Evolutionary conservation across 2,329 filamentous ascomycete species (phyloP), one percentile per base, ranked within the genome.

Genomic region (Hypoxylon sp.): DNA sequence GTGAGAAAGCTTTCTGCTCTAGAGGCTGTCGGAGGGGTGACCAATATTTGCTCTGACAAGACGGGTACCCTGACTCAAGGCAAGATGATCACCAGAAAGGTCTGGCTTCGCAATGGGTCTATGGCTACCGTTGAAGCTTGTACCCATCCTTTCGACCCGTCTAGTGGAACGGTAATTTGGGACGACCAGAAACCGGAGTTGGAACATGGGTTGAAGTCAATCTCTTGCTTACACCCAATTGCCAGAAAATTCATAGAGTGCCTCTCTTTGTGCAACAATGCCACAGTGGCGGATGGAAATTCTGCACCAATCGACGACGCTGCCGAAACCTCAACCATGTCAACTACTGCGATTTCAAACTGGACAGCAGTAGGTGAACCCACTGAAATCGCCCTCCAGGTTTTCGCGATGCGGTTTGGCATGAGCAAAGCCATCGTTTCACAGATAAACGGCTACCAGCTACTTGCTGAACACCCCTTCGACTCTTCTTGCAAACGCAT

Each of bases 401-500:
- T 93, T 9, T 90, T 93, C 67, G 90, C 90, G 50, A 89, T 90
- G 80, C 87, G 91, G 17, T 92, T 92, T 72, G 83, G 85, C 30
- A 83, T 84, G 65, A 83, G 81, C 56, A 85, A 85, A 75, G 74
- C 79, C 0, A 76, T 80, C 2, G 70, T 84, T 19, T 63, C 81
- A 9, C 72, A 77, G 23, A 75, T 77, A 21, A 78, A 79, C n/a
- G 72, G 76, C 23, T 82, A 84, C 61, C 78, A 79, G 41, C 79
- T 90, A 48, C 73, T 91, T 9, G 85, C 87, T 1, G 91, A 93
- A 73, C 90, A 90, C 59, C 90, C 90, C 1, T 93, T 93, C 74
- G 90, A 93, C 76, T 92, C 90, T 0, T 87, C 87, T 38, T 87
- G 90, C 78, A 93, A 93, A 81, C 86, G 90, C 64, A 93, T 93